Evolutionary conservation across 2,329 filamentous ascomycete genomes (phyloP).

Genomic region (Penicillium sp.): DNA sequence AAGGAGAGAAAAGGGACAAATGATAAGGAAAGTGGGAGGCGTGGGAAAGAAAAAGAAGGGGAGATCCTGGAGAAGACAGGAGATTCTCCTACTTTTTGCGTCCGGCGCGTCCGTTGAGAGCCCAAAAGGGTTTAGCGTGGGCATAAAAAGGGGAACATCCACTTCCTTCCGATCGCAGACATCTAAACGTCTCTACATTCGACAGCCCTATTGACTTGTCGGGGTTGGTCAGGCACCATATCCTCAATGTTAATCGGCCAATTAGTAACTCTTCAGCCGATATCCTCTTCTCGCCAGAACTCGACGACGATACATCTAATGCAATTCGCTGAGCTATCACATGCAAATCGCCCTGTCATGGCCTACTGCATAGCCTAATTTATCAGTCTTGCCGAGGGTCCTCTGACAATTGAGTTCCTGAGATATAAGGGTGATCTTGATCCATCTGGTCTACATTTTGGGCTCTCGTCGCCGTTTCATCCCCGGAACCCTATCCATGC

Average conservation of each 20-base stretch:
- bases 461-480: background rate
- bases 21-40: slow-evolving; percentile 23
- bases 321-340: background rate
- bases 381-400: background rate
- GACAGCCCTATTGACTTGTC: background rate
- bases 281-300: too few relatives aligned
- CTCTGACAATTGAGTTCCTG: background rate
- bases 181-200: background rate
- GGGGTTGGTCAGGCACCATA: background rate
- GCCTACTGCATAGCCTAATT: background rate
- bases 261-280: too few relatives aligned
- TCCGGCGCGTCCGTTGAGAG: slow-evolving; percentile 30
- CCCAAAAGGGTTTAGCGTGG: slow-evolving; percentile 30
- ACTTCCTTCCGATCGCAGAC: slow-evolving; percentile 15
- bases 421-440: background rate
- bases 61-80: slow-evolving; percentile 16
- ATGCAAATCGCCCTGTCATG: slow-evolving; percentile 1
- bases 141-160: slow-evolving; percentile 31
- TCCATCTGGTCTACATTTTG: background rate
- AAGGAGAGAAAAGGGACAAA: slow-evolving; percentile 64
- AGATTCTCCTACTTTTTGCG: slow-evolving; percentile 24
- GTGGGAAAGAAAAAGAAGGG: slow-evolving; percentile 71
- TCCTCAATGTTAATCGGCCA: too few relatives aligned
- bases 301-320: too few relatives aligned
- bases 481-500: background rate